Evolutionary conservation across 1,139 yeast genomes (phyloP).

Genomic region (Yamadazyma membranifaciens): DNA sequence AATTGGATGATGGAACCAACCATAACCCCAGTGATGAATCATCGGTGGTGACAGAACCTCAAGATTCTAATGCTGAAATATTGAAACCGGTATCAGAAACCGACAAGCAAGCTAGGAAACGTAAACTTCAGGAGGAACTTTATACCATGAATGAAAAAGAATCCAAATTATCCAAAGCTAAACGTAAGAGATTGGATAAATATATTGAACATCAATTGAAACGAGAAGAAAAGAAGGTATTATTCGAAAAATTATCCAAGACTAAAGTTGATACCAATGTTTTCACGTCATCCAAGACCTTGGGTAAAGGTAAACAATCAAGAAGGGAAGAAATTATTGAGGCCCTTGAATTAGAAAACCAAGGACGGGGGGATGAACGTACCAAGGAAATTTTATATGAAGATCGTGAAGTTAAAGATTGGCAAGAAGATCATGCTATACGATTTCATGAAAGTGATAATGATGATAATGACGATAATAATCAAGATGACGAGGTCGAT

Average conservation of each 20-base stretch:
- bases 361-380: slow-evolving; percentile 67
- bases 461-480: slow-evolving; percentile 7
- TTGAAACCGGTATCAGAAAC: slow-evolving; percentile 49
- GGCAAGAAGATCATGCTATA: slow-evolving; percentile 42
- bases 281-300: slow-evolving; percentile 67
- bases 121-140: slow-evolving; percentile 60
- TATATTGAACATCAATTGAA: slow-evolving; percentile 85
- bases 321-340: slow-evolving; percentile 69
- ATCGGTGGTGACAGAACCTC: slow-evolving; percentile 6
- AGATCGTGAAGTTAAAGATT: slow-evolving; percentile 61
- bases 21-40: slow-evolving; percentile 17
- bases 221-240: slow-evolving; percentile 80
- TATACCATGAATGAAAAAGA: slow-evolving; percentile 55
- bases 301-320: slow-evolving; percentile 79
- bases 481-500: slow-evolving; percentile 13
- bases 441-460: slow-evolving; percentile 2
- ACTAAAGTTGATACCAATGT: slow-evolving; percentile 72
- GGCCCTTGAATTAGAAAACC: slow-evolving; percentile 70
- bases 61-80: slow-evolving; percentile 62
- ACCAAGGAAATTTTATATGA: slow-evolving; percentile 69
- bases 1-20: slow-evolving; percentile 32
- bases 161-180: slow-evolving; percentile 67
- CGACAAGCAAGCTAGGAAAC: slow-evolving; percentile 64
- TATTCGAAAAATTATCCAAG: slow-evolving; percentile 68
- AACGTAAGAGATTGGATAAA: slow-evolving; percentile 74